phyloP scores from a whole-genome alignment of 805 yeast species.

The Pichia membranifaciens region DNA sequence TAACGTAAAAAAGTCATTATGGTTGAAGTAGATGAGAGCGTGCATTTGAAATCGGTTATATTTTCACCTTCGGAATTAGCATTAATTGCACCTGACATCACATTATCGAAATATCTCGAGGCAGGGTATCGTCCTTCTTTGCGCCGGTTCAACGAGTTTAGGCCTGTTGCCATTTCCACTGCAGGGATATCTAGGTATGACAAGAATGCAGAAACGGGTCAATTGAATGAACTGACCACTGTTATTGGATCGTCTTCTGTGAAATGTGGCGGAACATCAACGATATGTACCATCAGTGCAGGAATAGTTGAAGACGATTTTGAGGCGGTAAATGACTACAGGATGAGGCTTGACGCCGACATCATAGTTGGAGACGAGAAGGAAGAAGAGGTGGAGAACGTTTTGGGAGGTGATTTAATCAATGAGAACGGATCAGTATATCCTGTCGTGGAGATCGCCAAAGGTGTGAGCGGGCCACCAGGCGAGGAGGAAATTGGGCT shows the following conservation, averaged over 20 bases:
- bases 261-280: constrained; percentile 65
- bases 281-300: constrained; percentile 65
- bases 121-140: constrained; percentile 72
- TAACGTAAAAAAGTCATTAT: constrained; percentile 2
- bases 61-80: constrained; percentile 83
- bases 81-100: constrained; percentile 77
- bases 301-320: constrained; percentile 55
- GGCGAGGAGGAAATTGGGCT: constrained; percentile 78
- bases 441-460: constrained; percentile 69
- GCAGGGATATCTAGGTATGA: constrained; percentile 35
- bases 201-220: constrained; percentile 14
- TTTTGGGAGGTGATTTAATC: constrained; percentile 11
- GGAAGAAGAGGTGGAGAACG: constrained; percentile 6
- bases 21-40: constrained; percentile 10
- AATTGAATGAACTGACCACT: constrained; percentile 20
- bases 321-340: constrained; percentile 38
- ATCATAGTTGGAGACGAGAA: constrained; percentile 22
- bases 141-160: constrained; percentile 67
- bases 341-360: constrained; percentile 34
- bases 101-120: constrained; percentile 71
- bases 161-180: constrained; percentile 40
- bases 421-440: constrained; percentile 41
- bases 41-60: constrained; percentile 39
- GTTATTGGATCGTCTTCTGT: constrained; percentile 65
- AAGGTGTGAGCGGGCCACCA: constrained; percentile 77